Conservation (phyloP, 2,329 filamentous ascomycete species). For the Arthrinium puccinioides region DNA sequence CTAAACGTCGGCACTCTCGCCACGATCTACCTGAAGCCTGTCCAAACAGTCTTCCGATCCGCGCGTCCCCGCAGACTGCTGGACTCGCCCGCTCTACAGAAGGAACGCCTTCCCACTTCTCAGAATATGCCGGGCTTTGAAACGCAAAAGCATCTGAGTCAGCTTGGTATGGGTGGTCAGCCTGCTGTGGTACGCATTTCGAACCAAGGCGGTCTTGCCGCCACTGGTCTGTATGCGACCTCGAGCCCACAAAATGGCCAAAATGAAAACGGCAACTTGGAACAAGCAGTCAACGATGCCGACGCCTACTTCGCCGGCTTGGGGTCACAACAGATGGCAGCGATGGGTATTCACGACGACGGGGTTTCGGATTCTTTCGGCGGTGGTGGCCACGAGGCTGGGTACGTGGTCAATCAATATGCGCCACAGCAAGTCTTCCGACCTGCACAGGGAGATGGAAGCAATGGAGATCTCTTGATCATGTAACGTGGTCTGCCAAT, state of each 20-base stretch:
- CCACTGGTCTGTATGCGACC: conserved; percentile 11
- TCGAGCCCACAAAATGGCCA: too few species aligned
- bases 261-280: conserved; percentile 45
- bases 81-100: conserved; percentile 82
- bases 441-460: conserved; percentile 54
- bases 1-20: conserved; percentile 92
- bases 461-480: conserved; percentile 66
- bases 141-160: conserved; percentile 52
- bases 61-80: conserved; percentile 73
- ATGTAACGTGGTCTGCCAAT: conserved; percentile 43
- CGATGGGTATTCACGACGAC: conserved; percentile 59
- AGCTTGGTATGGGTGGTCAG: conserved; percentile 48
- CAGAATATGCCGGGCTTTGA: conserved; percentile 41
- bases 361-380: conserved; percentile 57
- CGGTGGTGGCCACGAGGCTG: conserved; percentile 45
- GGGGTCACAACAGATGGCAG: conserved; percentile 66
- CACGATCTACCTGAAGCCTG: conserved; percentile 95
- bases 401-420: conserved; percentile 75
- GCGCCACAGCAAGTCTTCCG: conserved; percentile 70
- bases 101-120: conserved; percentile 53
- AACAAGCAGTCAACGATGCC: conserved; percentile 72
- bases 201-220: conserved; percentile 10
- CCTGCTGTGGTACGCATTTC: conserved; percentile 40
- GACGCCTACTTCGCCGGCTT: conserved; percentile 83
- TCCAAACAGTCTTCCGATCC: conserved; percentile 91